phyloP scores from a whole-genome alignment of 1,284 basidiomycete species.

The Tilletia caries region DNA sequence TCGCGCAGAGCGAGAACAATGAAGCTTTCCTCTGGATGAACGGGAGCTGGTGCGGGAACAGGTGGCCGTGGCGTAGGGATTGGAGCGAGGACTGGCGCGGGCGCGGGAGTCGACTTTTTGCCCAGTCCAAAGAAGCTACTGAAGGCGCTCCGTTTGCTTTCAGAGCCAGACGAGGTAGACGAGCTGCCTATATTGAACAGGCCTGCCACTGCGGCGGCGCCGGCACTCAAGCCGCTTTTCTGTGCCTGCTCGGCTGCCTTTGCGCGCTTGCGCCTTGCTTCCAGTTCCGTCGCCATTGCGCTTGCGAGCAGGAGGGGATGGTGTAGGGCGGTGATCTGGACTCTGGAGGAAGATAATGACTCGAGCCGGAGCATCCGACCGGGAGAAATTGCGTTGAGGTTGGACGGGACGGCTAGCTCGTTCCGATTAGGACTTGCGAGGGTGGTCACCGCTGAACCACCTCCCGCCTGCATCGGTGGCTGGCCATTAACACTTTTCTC shows the following conservation, averaged over 20 bases:
- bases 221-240: constrained; percentile 65
- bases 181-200: constrained; percentile 35
- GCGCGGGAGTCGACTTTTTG: constrained; percentile 44
- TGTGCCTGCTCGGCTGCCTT: constrained; percentile 8
- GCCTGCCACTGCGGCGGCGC: constrained; percentile 59
- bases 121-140: constrained; percentile 54
- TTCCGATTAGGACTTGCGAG: not conserved
- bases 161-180: constrained; percentile 43
- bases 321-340: constrained; percentile 69
- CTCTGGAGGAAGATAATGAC: constrained; percentile 66
- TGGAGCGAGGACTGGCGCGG: constrained; percentile 17
- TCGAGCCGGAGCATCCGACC: constrained; percentile 68
- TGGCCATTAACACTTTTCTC: constrained; percentile 61
- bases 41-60: not conserved
- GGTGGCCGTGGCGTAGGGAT: not conserved
- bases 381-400: constrained; percentile 56
- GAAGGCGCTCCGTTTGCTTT: constrained; percentile 46
- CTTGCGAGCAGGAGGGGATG: not conserved
- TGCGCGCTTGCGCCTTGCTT: not conserved
- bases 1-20: constrained; percentile 34
- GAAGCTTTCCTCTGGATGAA: constrained; percentile 20
- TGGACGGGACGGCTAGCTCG: constrained; percentile 61
- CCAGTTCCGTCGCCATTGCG: not conserved
- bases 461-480: not conserved
- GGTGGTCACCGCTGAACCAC: not conserved